Base-by-base conservation (phyloP, 2,329 filamentous ascomycete genomes). In the Elsinoe necatrix region DNA sequence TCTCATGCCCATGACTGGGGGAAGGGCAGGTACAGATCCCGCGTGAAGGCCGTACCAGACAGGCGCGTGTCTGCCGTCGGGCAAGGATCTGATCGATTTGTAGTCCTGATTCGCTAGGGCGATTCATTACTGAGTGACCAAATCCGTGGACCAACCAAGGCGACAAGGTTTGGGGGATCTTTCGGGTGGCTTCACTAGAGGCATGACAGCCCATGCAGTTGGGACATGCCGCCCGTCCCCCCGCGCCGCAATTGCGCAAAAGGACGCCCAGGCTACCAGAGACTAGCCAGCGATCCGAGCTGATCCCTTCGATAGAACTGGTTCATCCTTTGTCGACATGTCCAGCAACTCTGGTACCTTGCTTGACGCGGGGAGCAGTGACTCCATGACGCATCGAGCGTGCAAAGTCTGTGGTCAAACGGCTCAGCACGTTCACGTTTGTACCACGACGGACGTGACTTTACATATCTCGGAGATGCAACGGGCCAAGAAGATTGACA, bases 371-470 rank as follows among this genome's bases (percentile, higher is more conserved):
- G 45, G 25, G 45, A 29, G 45, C 45, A 25, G 45, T 50, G 45
- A 50, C 25, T 31, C 45, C 45, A 50, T 50, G 45, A 50, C 45
- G 45, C 45, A 31, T 50, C 45, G 45, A 50, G 45, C 45, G 45
- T n/a, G 23, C 25, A 31, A 29, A 50, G 25, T 50, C 45, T 50
- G 25, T 25, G 45, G 27, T 31, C 21, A 29, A 50, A 50, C 45
- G 45, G 45, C 45, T 18, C 45, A 50, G 45, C 45, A 50, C 45
- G 45, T 31, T 50, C 45, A 31, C 45, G 45, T 34, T 50, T 50
- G 45, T 50, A 25, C 45, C 25, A 50, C 45, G 12, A 34, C 16
- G n/a, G 29, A 6, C 47, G 29, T 35, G 47, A 51, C 47, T 18
- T 52, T 29, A 52, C 48, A 50, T 25, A 34, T 50, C 16, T 21